Conservation (phyloP, 2,329 filamentous ascomycete genomes). For the Purpureocillium lavendulum region DNA sequence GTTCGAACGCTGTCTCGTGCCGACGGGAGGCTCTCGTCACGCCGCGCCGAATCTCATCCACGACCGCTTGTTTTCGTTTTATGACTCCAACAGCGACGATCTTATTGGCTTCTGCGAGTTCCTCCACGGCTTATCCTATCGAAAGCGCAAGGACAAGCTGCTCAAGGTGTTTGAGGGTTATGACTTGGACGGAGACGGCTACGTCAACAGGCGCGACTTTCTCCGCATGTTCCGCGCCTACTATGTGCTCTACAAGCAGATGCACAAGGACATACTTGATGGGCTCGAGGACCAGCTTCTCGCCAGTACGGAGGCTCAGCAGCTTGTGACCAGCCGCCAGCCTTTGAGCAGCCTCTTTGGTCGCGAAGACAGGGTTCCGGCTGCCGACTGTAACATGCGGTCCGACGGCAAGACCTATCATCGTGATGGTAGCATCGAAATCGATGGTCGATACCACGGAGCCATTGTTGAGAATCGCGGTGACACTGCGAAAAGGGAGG, state of each 20-base stretch:
- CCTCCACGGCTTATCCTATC: constrained; percentile 67
- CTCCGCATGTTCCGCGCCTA: constrained; percentile 87
- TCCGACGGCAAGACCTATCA: constrained; percentile 61
- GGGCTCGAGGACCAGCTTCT: constrained; percentile 71
- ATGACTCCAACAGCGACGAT: constrained; percentile 82
- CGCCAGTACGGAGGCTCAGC: constrained; percentile 65
- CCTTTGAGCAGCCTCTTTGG: constrained; percentile 69
- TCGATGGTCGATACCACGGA: constrained; percentile 48
- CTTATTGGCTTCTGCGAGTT: constrained; percentile 92
- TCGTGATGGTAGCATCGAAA: constrained; percentile 53
- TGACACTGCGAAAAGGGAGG: constrained; percentile 52
- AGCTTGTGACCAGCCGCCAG: constrained; percentile 66
- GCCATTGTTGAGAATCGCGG: constrained; percentile 51
- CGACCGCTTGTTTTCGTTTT: constrained; percentile 94
- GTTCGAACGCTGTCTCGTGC: constrained; percentile 85
- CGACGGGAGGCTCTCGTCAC: constrained; percentile 70
- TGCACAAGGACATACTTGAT: constrained; percentile 76
- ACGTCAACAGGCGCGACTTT: constrained; percentile 77
- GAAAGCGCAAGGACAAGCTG: constrained; percentile 61
- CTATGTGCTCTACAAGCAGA: constrained; percentile 82
- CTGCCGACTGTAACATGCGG: constrained; percentile 45
- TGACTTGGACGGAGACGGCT: constrained; percentile 83
- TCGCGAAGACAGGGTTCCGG: constrained; percentile 60
- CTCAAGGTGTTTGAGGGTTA: constrained; percentile 77
- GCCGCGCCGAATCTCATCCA: constrained; percentile 83